Evolutionary conservation across 2,329 filamentous ascomycete genomes (phyloP).

Genomic region (Aureobasidium sp.): DNA sequence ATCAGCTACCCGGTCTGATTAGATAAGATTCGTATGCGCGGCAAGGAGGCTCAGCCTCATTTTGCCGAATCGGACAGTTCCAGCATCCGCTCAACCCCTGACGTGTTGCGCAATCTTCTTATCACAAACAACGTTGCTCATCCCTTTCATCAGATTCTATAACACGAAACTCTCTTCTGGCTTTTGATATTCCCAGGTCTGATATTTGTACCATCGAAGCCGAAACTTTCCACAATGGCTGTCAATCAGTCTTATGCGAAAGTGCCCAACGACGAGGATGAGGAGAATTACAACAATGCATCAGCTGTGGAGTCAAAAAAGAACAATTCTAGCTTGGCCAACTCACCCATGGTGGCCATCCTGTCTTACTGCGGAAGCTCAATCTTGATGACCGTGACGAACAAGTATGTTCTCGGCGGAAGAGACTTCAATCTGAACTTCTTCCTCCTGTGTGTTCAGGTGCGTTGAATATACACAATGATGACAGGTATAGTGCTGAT

Average conservation of each 20-base stretch:
- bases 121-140: not conserved
- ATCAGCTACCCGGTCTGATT: not conserved
- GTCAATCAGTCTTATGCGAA: not conserved
- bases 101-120: not conserved
- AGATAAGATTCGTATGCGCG: not conserved
- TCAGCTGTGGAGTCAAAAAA: not conserved
- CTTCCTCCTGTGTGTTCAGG: constrained; percentile 79
- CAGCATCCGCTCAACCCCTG: not conserved
- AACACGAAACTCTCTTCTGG: not conserved
- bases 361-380: constrained; percentile 87
- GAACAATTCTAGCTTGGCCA: not conserved
- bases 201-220: not conserved
- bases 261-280: not conserved
- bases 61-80: not conserved
- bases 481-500: not conserved
- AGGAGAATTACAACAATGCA: not conserved
- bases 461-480: not conserved
- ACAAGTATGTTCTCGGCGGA: constrained; percentile 95
- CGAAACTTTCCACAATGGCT: not conserved
- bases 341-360: constrained; percentile 53
- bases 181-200: not conserved
- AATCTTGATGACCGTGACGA: constrained; percentile 98
- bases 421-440: constrained; percentile 92
- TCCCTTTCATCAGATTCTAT: not conserved
- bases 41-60: not conserved